phyloP scores from a whole-genome alignment of 129 eudicot genomes.

The Erigeron canadensis region DNA sequence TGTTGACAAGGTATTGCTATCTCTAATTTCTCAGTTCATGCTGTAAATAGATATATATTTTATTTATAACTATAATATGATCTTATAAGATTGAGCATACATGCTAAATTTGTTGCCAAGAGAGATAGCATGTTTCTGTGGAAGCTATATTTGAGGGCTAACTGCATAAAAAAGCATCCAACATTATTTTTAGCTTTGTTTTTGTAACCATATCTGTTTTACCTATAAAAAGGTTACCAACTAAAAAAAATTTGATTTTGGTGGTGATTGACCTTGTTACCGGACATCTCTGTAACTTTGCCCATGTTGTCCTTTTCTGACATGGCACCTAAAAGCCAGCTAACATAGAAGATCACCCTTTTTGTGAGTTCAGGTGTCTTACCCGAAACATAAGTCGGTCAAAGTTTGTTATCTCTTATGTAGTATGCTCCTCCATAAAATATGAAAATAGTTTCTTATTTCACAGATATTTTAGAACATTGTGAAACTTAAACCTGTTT shows the following conservation, averaged over 20 bases:
- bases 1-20: slow-evolving; percentile 52
- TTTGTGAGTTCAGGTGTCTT: background rate
- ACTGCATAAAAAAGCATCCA: background rate
- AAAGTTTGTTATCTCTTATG: background rate
- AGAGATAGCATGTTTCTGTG: background rate
- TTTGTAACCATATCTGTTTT: background rate
- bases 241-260: background rate
- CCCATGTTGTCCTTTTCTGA: background rate
- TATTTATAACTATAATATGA: background rate
- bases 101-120: too few species aligned
- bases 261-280: background rate
- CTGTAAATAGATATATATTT: background rate
- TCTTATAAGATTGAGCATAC: too few species aligned
- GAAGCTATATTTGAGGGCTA: background rate
- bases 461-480: background rate
- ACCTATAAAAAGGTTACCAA: background rate
- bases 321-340: background rate
- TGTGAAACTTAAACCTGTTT: slow-evolving; percentile 15
- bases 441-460: background rate
- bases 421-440: too few species aligned
- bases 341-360: background rate
- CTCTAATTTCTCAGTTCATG: background rate
- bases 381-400: background rate
- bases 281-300: background rate
- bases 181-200: background rate